These are phyloP conservation scores for Monilinia vaccinii-corymbosi DNA, from an alignment of 2,329 filamentous ascomycete species.

Conservation along the genomic window DNA sequence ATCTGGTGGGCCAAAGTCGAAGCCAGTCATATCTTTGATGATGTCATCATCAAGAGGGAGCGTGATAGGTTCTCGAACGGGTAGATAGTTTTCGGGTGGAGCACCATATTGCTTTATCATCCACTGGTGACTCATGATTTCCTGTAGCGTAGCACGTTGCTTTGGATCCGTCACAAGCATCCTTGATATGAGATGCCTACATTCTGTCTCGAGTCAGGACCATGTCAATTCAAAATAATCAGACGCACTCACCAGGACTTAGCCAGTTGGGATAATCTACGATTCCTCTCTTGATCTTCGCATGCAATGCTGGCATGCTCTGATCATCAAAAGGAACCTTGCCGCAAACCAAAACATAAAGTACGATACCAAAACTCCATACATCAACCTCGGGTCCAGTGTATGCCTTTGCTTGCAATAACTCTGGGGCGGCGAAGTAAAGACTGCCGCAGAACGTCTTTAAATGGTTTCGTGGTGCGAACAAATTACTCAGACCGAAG, in stretches of 20 bases:
- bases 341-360: conserved; percentile 93
- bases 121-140: conserved; percentile 95
- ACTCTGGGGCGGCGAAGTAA: conserved; percentile 93
- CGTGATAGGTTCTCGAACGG: conserved; percentile 72
- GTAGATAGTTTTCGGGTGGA: conserved; percentile 83
- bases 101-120: conserved; percentile 84
- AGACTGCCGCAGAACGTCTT: conserved; percentile 97
- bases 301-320: conserved; percentile 95
- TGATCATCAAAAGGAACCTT: conserved; percentile 99
- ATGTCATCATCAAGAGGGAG: conserved; percentile 76
- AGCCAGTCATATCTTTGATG: conserved; percentile 90
- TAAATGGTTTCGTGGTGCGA: conserved; percentile 72
- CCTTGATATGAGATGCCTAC: conserved; percentile 80
- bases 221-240: not conserved
- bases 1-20: conserved; percentile 88
- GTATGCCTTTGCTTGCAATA: conserved; percentile 88
- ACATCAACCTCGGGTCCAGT: conserved; percentile 94
- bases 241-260: conserved; percentile 59
- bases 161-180: conserved; percentile 95
- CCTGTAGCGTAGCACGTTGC: conserved; percentile 74
- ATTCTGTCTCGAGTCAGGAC: conserved; percentile 51
- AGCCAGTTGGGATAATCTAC: conserved; percentile 96
- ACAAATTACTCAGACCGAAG: conserved; percentile 94
- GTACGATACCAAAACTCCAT: conserved; percentile 97
- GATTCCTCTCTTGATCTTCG: conserved; percentile 95